Evolutionary conservation across 2,329 filamentous ascomycete species (phyloP), one percentile per base, ranked within the genome.

Genomic region (Aspergillus transmontanensis): DNA sequence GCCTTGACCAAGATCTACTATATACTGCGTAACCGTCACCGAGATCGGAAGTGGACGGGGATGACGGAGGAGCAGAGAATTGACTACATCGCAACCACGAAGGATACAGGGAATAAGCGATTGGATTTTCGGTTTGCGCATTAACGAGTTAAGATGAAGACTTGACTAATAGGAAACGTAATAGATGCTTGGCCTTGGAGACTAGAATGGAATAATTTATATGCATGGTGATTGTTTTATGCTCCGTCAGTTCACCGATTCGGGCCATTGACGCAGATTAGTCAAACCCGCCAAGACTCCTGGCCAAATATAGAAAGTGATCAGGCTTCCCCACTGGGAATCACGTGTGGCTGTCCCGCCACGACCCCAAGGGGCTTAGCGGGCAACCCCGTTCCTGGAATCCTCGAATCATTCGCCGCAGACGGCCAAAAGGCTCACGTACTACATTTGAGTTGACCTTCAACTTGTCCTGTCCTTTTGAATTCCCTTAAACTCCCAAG

Each of bases 51-150:
- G 21, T 79, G 76, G 75, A 65, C 68, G n/a, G 61, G 64, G 1
- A 75, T 78, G 72, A 72, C 67, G 1, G 65, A 70, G 11, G 67
- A 74, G 2, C 68, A 77, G 57, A 67, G 70, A 54, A 12, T 66
- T 0, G 58, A 73, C 2, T 79, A 78, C 58, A 61, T 76, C 36
- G 67, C 63, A 32, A 73, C 69, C 2, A 77, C 74, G 2, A 71
- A 62, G 34, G 75, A 77, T 14, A 65, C 73, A 54, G 77, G 76
- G 11, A 77, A 73, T 56, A 74, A 72, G 61, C 65, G 76, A 28
- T 54, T 78, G 36, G 77, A 78, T 62, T 79, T 78, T 61, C 66
- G 74, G 36, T 78, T 79, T 64, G 73, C 71, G 2, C 71, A 75
- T 64, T 75, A 67, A 28, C 23, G 9, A 28, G 34, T 19, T 23